A percentile compares a stretch with the other conserved stretches of the same genome.
These are phyloP conservation scores for Fusarium sp. DNA, from an alignment of 2,329 filamentous ascomycete species.

Conservation along the genomic window DNA sequence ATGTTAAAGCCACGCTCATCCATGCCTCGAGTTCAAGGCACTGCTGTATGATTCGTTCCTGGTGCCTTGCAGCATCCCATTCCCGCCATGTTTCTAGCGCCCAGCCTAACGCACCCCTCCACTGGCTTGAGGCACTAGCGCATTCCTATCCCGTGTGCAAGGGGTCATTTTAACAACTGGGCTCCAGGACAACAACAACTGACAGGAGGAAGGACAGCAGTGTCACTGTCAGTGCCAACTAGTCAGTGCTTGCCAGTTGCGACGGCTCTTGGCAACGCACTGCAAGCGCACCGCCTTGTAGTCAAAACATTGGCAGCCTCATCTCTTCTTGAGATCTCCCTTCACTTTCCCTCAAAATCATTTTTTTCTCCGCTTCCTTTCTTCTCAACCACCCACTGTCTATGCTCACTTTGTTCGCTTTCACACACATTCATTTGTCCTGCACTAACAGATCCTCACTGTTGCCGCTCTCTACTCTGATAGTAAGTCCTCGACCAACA, in stretches of 20 bases:
- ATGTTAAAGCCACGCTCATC: not conserved
- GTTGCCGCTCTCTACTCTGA: slow-evolving; percentile 15
- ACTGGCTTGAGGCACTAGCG: slow-evolving; percentile 33
- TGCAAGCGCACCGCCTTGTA: not conserved
- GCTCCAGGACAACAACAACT: not conserved
- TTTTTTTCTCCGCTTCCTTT: slow-evolving; percentile 14
- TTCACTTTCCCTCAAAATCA: slow-evolving; percentile 32
- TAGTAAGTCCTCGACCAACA: slow-evolving; percentile 19
- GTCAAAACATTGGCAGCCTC: slow-evolving; percentile 46
- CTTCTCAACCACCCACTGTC: slow-evolving; percentile 3
- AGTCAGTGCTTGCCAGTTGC: slow-evolving; percentile 33
- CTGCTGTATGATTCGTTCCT: slow-evolving; percentile 34
- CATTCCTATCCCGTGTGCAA: slow-evolving; percentile 4
- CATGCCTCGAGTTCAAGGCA: slow-evolving; percentile 22
- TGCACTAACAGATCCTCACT: slow-evolving; percentile 16
- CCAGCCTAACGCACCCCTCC: slow-evolving; percentile 23
- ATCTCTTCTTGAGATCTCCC: slow-evolving; percentile 38
- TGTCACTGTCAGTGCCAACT: not conserved
- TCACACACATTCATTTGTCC: slow-evolving; percentile 4
- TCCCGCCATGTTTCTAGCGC: slow-evolving; percentile 32
- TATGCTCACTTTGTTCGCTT: not conserved
- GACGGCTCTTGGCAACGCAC: slow-evolving; percentile 24
- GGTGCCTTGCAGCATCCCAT: slow-evolving; percentile 39
- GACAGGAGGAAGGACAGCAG: not conserved
- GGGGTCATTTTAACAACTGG: slow-evolving; percentile 32